Evolutionary conservation across 2,329 filamentous ascomycete species (phyloP), one percentile per base, ranked within the genome.

Genomic region (Exophiala lecanii-corni): DNA sequence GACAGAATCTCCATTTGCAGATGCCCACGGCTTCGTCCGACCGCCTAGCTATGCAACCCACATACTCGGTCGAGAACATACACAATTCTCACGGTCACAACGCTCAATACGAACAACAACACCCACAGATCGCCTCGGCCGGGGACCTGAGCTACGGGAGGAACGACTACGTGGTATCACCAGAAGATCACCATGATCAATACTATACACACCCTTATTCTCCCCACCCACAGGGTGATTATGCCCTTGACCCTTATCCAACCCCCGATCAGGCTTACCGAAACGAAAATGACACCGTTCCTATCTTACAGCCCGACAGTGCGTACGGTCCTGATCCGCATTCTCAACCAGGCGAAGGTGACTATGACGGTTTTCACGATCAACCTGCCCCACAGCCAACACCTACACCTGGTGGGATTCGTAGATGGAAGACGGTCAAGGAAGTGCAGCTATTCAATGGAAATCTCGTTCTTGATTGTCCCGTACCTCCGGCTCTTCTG

Each of bases 401-500:
- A 2, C 71, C 75, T 15, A 73, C 72, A 53, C 77, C 73, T 43
- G 76, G 71, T 51, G 77, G 72, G 2, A 81, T 97, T 55, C 84
- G 86, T 64, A 78, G 92, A 62, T 97, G 88, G 86, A 98, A 97
- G 74, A 98, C 92, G 0, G 91, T 98, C 36, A 98, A 97, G 69
- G 88, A 96, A 70, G 91, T 98, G n/a, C 82, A 94, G 58, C 69
- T 98, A 40, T 98, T 95, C 73, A 84, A 94, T 55, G 92, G 92
- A 52, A 98, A 98, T 67, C 77, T 98, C 58, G 89, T 98, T 26
- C 81, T 98, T 3, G 92, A 98, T 65, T 98, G 92, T 62, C 92
- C 92, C 0, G 87, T 98, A 45, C 91, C 92, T 0, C 91, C 92
- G 0, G 80, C 83, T 57, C 72, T 98, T 32, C 71, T 98, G 33